phyloP scores from a whole-genome alignment of 129 eudicot species.

The Escallonia rubra region DNA sequence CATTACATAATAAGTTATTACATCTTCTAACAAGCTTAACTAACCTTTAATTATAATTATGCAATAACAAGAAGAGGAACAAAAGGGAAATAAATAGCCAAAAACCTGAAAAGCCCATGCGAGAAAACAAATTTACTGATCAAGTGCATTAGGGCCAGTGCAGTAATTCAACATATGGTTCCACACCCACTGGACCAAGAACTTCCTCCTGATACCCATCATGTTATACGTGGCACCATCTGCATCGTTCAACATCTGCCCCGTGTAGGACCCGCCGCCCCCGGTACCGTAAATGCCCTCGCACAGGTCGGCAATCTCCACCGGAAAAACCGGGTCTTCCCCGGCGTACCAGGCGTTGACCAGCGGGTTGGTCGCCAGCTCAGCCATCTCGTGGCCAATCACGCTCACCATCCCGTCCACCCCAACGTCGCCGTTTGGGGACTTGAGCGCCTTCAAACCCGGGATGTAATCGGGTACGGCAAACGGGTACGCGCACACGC shows the following conservation, averaged over 20 bases:
- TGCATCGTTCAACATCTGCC: slow-evolving; percentile 73
- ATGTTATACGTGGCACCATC: slow-evolving; percentile 95
- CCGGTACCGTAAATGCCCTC: slow-evolving; percentile 93
- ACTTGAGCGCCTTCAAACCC: slow-evolving; percentile 52
- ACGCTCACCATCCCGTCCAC: slow-evolving; percentile 90
- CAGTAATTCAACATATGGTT: slow-evolving; percentile 72
- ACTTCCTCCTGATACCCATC: slow-evolving; percentile 75
- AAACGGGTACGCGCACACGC: slow-evolving; percentile 79
- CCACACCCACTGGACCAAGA: slow-evolving; percentile 92
- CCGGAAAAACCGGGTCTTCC: slow-evolving; percentile 69
- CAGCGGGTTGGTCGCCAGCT: slow-evolving; percentile 68
- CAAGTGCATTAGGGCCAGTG: slow-evolving; percentile 91
- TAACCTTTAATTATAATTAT: not conserved
- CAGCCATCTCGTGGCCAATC: slow-evolving; percentile 79
- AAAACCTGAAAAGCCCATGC: slow-evolving; percentile 9
- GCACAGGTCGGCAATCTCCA: slow-evolving; percentile 85
- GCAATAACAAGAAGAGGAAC: not conserved
- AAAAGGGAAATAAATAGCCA: not conserved
- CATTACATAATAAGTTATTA: not conserved
- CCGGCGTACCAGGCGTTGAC: slow-evolving; percentile 93
- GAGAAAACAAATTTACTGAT: slow-evolving; percentile 33
- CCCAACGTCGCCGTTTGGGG: slow-evolving; percentile 74
- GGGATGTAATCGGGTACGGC: slow-evolving; percentile 67
- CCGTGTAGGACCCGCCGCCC: slow-evolving; percentile 93
- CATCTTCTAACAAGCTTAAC: not conserved